Evolutionary conservation across 176 grass and related monocot genomes (phyloP), one percentile per base, ranked within the genome.

Genomic region (Bothriochloa decipiens): DNA sequence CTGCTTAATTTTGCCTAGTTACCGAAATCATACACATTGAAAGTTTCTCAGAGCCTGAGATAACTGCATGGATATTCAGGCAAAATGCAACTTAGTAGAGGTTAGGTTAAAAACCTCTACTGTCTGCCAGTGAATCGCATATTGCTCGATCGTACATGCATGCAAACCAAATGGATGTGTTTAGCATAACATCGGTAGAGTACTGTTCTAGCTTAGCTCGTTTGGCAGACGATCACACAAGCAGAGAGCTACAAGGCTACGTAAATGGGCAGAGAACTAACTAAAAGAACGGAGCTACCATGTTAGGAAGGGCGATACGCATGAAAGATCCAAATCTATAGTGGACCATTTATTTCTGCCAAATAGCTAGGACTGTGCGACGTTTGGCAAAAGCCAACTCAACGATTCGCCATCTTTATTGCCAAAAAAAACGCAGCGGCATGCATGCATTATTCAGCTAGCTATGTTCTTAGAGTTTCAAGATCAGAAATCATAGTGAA

Each of bases 211-310:
- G 42, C 70, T 49, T 41, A 74, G 72, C 26, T 35, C 11, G 72
- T 66, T 84, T 76, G 72, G 82, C 72, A 26, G 60, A 20, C 72
- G 27, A 68, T 76, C 62, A 84, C 72, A 75, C 22, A 75, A n/a
- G n/a, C n/a, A n/a, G n/a, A n/a, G n/a, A n/a, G n/a, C n/a, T n/a
- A n/a, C n/a, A n/a, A n/a, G n/a, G n/a, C n/a, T n/a, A n/a, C n/a
- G n/a, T n/a, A n/a, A n/a, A n/a, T n/a, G n/a, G n/a, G n/a, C n/a
- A n/a, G n/a, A n/a, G 61, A 84, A 40, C 32, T 40, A n/a, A 67
- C 33, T 40, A 52, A 67, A 64, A 76, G 61, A 50, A 3, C 3
- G 3, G 16, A 39, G 62, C 14, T 27, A 65, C 7, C 11, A 45
- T 53, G 62, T 68, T 67, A 42, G 32, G 15, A 28, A 26, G 4